These are phyloP conservation scores for Prunus fruticosa DNA, from an alignment of 306 rosid genomes.

Conservation along the genomic window DNA sequence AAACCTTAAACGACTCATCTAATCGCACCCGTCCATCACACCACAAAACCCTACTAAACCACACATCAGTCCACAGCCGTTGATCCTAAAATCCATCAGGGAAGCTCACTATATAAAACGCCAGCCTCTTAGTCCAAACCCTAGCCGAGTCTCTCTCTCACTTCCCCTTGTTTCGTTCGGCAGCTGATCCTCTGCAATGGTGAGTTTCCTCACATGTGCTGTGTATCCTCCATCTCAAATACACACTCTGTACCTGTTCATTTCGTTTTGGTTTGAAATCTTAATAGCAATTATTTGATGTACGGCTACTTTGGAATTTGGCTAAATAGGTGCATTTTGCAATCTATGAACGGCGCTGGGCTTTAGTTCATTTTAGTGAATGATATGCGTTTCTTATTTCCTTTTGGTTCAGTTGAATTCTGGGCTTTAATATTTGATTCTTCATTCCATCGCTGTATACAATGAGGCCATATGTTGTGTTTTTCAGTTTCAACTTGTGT, in stretches of 20 bases:
- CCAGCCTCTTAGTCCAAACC: neutral
- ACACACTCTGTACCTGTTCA: neutral
- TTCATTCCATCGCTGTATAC: neutral
- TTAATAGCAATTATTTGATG: too few species aligned
- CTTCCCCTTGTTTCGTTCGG: neutral
- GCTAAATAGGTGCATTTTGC: too few species aligned
- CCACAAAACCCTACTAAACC: neutral
- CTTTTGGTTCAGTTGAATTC: neutral
- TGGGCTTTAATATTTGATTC: neutral
- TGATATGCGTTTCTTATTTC: neutral
- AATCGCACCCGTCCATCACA: neutral
- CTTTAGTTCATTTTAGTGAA: neutral
- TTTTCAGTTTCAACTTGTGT: neutral
- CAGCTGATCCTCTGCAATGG: slow-evolving; percentile 13
- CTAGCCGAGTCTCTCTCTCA: slow-evolving; percentile 6
- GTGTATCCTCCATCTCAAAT: neutral
- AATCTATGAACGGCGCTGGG: too few species aligned
- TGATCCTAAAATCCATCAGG: neutral
- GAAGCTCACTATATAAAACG: neutral
- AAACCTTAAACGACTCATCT: neutral
- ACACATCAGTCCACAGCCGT: slow-evolving; percentile 1
- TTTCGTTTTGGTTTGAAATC: neutral
- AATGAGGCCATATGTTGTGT: too few species aligned
- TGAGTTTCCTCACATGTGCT: neutral
- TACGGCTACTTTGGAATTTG: too few species aligned